Conservation (phyloP, 176 grass and related monocot genomes). For the Juncus inflexus region DNA sequence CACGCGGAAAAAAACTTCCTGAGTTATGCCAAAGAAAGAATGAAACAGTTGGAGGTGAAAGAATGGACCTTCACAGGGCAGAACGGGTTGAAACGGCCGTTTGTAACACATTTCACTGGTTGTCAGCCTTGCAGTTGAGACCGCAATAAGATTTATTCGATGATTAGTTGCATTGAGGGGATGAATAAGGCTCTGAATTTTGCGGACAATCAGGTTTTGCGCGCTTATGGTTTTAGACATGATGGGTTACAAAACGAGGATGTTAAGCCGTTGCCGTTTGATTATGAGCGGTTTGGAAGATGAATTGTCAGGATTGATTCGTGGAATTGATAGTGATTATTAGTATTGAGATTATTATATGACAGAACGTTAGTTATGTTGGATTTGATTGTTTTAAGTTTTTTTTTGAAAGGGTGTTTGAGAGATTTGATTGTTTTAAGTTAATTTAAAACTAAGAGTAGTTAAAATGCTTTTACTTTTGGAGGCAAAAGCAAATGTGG, state of each 20-base stretch:
- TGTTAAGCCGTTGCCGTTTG: slow-evolving; percentile 56
- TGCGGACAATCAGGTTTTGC: slow-evolving; percentile 87
- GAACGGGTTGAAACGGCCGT: slow-evolving; percentile 48
- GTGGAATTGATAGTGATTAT: too few species aligned
- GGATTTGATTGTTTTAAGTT: too few species aligned
- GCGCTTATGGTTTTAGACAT: slow-evolving; percentile 65
- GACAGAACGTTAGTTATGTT: too few species aligned
- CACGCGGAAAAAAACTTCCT: slow-evolving; percentile 47
- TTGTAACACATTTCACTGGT: slow-evolving; percentile 91
- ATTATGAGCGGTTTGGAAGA: slow-evolving; percentile 33
- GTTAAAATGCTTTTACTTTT: too few species aligned
- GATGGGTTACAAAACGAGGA: slow-evolving; percentile 30
- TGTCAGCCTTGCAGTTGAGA: slow-evolving; percentile 89
- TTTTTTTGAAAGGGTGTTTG: too few species aligned
- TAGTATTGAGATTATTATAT: too few species aligned
- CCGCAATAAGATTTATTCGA: slow-evolving; percentile 57
- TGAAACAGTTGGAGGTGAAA: slow-evolving; percentile 27
- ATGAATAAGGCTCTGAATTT: slow-evolving; percentile 76
- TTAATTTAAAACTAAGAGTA: too few species aligned
- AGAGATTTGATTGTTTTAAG: too few species aligned
- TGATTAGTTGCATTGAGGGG: slow-evolving; percentile 53
- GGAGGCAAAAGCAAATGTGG: too few species aligned
- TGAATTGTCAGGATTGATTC: not conserved
- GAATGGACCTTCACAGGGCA: slow-evolving; percentile 34
- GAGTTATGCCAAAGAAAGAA: slow-evolving; percentile 32